Evolutionary conservation across 140 eudicot genomes (phyloP).

Genomic region (Anethum foeniculum): DNA sequence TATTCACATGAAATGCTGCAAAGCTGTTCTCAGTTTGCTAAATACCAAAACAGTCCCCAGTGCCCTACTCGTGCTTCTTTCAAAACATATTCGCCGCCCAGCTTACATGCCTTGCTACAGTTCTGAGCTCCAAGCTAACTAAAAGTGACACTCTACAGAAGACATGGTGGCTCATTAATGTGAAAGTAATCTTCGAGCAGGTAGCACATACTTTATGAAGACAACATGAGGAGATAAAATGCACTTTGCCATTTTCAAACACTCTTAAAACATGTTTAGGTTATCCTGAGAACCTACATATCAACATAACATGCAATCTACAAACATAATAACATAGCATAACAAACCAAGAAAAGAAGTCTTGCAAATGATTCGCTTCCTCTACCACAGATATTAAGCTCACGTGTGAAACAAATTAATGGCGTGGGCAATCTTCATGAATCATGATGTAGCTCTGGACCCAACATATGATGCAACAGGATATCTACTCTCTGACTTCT

Average conservation of each 20-base stretch:
- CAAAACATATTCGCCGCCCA: not conserved
- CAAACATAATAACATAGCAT: not conserved
- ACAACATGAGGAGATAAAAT: not conserved
- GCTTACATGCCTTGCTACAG: too few species aligned
- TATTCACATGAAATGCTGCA: not conserved
- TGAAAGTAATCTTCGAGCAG: not conserved
- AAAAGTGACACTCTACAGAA: not conserved
- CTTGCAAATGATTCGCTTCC: not conserved
- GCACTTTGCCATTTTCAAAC: not conserved
- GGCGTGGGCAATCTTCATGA: conserved; percentile 17
- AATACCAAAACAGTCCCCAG: not conserved
- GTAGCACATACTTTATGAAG: not conserved
- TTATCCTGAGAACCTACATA: not conserved
- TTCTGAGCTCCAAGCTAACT: not conserved
- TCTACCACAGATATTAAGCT: not conserved
- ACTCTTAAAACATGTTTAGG: not conserved
- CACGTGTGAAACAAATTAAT: not conserved
- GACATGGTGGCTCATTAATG: not conserved
- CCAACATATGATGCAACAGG: conserved; percentile 85
- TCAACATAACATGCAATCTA: not conserved
- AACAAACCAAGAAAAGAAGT: not conserved
- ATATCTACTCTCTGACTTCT: conserved; percentile 77
- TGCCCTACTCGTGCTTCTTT: not conserved
- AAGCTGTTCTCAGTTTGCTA: not conserved
- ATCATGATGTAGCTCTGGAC: conserved; percentile 51